phyloP scores from a whole-genome alignment of 2,329 filamentous ascomycete species.

The Paraphaeosphaeria minitans region DNA sequence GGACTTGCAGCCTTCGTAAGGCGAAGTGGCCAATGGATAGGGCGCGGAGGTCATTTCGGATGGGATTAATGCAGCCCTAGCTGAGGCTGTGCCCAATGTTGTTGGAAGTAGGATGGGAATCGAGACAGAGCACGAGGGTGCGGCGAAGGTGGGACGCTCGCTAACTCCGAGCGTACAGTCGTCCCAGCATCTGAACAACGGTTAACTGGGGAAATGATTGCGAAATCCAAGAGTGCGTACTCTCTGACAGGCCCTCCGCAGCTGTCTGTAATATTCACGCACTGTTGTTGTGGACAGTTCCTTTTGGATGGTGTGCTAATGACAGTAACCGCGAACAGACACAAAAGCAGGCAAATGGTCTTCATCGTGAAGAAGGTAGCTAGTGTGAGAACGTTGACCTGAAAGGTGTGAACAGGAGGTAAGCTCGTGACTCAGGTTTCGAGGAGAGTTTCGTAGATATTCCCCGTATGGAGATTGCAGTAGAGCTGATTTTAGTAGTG shows the following conservation, averaged over 20 bases:
- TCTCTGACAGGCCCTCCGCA: slow-evolving; percentile 28
- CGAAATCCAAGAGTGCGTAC: slow-evolving; percentile 10
- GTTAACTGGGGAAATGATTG: not conserved
- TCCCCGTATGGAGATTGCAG: not conserved
- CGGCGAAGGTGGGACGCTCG: slow-evolving; percentile 14
- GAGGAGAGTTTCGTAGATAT: not conserved
- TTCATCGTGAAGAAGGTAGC: slow-evolving; percentile 11
- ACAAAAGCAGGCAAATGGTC: slow-evolving; percentile 7
- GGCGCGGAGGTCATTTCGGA: slow-evolving; percentile 7
- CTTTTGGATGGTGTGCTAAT: slow-evolving; percentile 22
- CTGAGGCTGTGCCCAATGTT: not conserved
- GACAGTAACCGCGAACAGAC: slow-evolving; percentile 8
- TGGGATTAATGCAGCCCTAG: not conserved
- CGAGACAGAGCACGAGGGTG: slow-evolving; percentile 6
- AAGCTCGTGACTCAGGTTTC: not conserved
- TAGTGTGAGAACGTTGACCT: not conserved
- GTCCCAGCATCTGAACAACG: slow-evolving; percentile 12
- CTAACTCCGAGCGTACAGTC: slow-evolving; percentile 1
- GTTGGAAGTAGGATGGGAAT: not conserved
- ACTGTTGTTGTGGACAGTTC: slow-evolving; percentile 23
- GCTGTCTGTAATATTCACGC: slow-evolving; percentile 25
- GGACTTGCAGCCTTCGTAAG: not conserved
- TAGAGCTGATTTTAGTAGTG: not conserved
- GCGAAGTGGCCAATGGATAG: not conserved
- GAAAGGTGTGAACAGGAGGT: not conserved